These are phyloP conservation scores for Lyophyllum decastes DNA, from an alignment of 768 basidiomycete genomes.

Conservation along the genomic window DNA sequence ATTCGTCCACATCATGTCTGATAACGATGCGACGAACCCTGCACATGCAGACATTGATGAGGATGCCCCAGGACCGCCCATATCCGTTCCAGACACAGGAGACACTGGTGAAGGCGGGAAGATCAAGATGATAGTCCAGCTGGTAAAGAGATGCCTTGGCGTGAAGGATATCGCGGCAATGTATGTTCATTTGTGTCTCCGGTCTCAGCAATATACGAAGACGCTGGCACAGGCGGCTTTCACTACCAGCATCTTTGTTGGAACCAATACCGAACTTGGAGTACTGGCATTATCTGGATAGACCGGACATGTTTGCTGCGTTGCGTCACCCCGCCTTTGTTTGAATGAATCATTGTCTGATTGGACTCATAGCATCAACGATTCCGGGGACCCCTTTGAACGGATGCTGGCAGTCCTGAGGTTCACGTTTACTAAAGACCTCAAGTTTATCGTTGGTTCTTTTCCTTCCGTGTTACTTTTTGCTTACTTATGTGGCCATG, in stretches of 20 bases:
- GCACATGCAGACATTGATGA: slow-evolving; percentile 36
- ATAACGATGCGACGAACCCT: slow-evolving; percentile 7
- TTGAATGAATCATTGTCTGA: slow-evolving; percentile 5
- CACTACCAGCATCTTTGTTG: slow-evolving; percentile 87
- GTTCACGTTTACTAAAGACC: slow-evolving; percentile 89
- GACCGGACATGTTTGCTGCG: slow-evolving; percentile 91
- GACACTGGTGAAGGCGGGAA: slow-evolving; percentile 87
- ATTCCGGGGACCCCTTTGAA: slow-evolving; percentile 89
- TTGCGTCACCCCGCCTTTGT: slow-evolving; percentile 42
- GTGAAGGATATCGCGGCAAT: slow-evolving; percentile 95
- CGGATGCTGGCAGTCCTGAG: slow-evolving; percentile 92
- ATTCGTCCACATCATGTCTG: slow-evolving; percentile 14
- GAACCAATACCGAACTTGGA: slow-evolving; percentile 96
- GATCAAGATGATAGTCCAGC: slow-evolving; percentile 90
- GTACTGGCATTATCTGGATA: slow-evolving; percentile 93
- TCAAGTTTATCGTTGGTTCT: slow-evolving; percentile 83
- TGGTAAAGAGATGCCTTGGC: slow-evolving; percentile 89
- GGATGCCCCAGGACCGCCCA: slow-evolving; percentile 53
- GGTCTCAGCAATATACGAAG: slow-evolving; percentile 1
- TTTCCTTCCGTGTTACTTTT: slow-evolving; percentile 1
- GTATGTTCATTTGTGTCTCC: slow-evolving; percentile 44
- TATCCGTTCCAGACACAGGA: slow-evolving; percentile 68
- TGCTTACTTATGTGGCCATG: neutral
- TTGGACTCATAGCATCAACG: slow-evolving; percentile 70
- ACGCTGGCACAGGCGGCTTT: slow-evolving; percentile 77